These are phyloP conservation scores for Trichoderma semiorbis DNA, from an alignment of 2,329 filamentous ascomycete species.

Conservation along the genomic window DNA sequence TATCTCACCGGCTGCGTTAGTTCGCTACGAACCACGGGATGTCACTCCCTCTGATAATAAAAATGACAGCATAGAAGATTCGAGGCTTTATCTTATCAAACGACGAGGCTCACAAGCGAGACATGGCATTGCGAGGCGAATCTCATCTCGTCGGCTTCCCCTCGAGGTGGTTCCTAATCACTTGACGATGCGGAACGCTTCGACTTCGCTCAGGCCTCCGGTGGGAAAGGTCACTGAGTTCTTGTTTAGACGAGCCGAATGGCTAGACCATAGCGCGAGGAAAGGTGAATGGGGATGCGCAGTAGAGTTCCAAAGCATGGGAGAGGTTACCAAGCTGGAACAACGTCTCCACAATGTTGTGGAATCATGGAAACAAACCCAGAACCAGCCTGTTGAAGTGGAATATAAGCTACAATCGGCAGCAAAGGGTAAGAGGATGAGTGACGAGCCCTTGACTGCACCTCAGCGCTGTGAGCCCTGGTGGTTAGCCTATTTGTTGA, in stretches of 20 bases:
- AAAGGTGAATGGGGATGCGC: constrained; percentile 6
- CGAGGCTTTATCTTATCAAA: constrained; percentile 24
- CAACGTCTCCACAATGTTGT: constrained; percentile 23
- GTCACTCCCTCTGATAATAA: not conserved
- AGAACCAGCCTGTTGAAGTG: constrained; percentile 19
- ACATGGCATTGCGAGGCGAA: constrained; percentile 22
- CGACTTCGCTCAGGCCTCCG: not conserved
- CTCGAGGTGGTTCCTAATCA: constrained; percentile 27
- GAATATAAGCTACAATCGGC: constrained; percentile 27
- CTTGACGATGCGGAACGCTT: constrained; percentile 21
- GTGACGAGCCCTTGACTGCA: not conserved
- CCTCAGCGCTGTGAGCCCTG: no score
- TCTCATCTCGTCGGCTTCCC: constrained; percentile 25
- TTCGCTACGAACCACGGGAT: not conserved
- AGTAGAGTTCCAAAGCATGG: constrained; percentile 26
- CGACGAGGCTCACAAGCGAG: constrained; percentile 21
- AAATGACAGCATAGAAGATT: constrained; percentile 14
- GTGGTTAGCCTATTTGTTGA: not conserved
- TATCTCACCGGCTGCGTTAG: not conserved
- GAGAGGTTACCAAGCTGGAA: constrained; percentile 25
- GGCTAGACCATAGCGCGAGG: not conserved
- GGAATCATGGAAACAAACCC: constrained; percentile 24
- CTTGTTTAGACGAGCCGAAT: not conserved
- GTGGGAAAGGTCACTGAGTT: not conserved
- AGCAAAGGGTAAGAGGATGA: constrained; percentile 23